Evolutionary conservation across 2,329 filamentous ascomycete species (phyloP), one percentile per base, ranked within the genome.

Genomic region (Penicillium sp.): DNA sequence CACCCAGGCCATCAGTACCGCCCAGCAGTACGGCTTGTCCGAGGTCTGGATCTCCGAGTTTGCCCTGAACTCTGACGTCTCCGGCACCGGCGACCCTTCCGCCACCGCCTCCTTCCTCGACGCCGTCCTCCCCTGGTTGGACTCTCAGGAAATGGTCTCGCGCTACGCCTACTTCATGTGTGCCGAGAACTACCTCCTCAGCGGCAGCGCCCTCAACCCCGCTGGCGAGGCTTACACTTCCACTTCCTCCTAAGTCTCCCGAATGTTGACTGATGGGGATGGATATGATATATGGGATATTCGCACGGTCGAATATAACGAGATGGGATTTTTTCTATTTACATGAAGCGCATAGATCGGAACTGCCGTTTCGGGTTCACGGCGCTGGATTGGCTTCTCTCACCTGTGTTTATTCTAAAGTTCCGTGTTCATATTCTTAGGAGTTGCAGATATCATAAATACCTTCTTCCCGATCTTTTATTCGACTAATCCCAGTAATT

Each of bases 1-100:
- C 36, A 48, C 60, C 11, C 50, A 69, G 39, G 71, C 74, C 16
- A 66, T 72, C 47, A 45, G 56, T 8, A 56, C 73, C 8, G 74
- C 71, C 1, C 36, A 49, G 3, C 43, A 65, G 11, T 59, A 74
- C 45, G 59, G 56, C 18, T 66, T 78, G 28, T 40, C 58, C n/a
- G 68, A 72, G 42, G 66, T 77, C 53, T 78, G 76, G 76, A 53
- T 78, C 16, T 74, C 76, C 1, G 76, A 78, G 60, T 77, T 77
- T 54, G 71, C 67, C 8, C 67, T 72, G 35, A 67, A 51, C 44
- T 62, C 64, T 10, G 66, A 68, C 40, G 22, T 63, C 8, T 60
- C 55, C 6, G 62, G 60, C 22, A 55, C 64, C 13, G 48, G 60
- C 0, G 44, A 63, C 2, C 46, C 62, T 3, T 51, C 61, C 14